Evolutionary conservation across 2,329 filamentous ascomycete genomes (phyloP).

Genomic region (Ambrosiella cleistominuta): DNA sequence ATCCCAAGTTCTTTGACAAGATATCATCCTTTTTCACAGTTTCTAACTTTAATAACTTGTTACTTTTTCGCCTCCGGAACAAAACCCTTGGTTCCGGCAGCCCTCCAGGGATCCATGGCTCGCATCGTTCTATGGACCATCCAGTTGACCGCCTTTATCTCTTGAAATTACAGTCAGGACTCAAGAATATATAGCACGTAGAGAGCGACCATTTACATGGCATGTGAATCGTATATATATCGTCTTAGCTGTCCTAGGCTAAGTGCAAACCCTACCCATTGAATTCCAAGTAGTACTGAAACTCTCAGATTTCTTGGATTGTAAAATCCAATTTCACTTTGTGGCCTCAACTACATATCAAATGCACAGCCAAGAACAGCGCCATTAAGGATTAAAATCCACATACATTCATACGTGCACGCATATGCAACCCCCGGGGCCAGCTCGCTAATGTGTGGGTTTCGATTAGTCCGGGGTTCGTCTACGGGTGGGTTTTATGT

Average conservation of each 20-base stretch:
- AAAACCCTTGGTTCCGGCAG: background rate
- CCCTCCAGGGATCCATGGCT: background rate
- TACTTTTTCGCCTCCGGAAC: background rate
- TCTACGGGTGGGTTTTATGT: background rate
- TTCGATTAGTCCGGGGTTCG: background rate
- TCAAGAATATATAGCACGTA: too few species aligned
- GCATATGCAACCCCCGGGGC: background rate
- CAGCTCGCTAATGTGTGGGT: background rate
- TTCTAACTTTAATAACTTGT: background rate
- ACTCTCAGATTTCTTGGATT: too few species aligned
- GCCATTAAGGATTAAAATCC: background rate
- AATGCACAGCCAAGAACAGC: too few species aligned
- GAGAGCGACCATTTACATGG: too few species aligned
- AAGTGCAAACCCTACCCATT: too few species aligned
- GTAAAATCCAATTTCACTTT: too few species aligned
- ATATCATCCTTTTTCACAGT: background rate
- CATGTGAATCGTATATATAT: too few species aligned
- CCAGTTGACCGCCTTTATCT: too few species aligned
- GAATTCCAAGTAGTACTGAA: too few species aligned
- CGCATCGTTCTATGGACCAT: background rate
- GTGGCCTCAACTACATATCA: too few species aligned
- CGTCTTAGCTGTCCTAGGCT: too few species aligned
- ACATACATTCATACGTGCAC: background rate
- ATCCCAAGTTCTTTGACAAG: background rate
- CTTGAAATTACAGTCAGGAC: too few species aligned